These are phyloP conservation scores for Penicillium chermesinum DNA, from an alignment of 495 filamentous ascomycete species.

Conservation along the genomic window DNA sequence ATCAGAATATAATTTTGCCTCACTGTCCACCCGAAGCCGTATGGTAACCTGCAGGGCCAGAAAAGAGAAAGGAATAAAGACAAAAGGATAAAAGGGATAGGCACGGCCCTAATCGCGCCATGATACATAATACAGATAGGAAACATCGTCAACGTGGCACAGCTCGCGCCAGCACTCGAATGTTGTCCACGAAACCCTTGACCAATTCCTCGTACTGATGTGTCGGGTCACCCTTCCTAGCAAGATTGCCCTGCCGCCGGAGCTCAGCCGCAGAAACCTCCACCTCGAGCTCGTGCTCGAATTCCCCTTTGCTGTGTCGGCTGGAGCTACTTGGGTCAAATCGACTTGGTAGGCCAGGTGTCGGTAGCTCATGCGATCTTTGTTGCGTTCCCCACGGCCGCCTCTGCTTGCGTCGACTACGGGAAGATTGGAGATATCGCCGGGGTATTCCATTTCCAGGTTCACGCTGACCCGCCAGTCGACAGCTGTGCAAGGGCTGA, in stretches of 20 bases:
- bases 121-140: slow-evolving; percentile 20
- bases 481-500: slow-evolving; percentile 63
- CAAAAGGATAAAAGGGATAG: slow-evolving; percentile 1
- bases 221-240: slow-evolving; percentile 45
- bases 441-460: slow-evolving; percentile 81
- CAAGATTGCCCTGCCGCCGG: slow-evolving; percentile 62
- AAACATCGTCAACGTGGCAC: slow-evolving; percentile 32
- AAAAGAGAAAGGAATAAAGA: background rate
- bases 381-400: slow-evolving; percentile 58
- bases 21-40: slow-evolving; percentile 15
- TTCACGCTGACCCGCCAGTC: slow-evolving; percentile 89
- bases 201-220: slow-evolving; percentile 71
- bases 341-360: slow-evolving; percentile 84
- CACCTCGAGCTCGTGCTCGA: slow-evolving; percentile 85
- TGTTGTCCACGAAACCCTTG: slow-evolving; percentile 80
- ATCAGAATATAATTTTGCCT: slow-evolving; percentile 1
- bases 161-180: slow-evolving; percentile 59
- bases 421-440: slow-evolving; percentile 52
- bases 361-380: slow-evolving; percentile 84
- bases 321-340: slow-evolving; percentile 74
- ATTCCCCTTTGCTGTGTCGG: slow-evolving; percentile 48
- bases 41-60: slow-evolving; percentile 12
- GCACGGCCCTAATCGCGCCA: slow-evolving; percentile 5
- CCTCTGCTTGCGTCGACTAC: slow-evolving; percentile 29
- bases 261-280: slow-evolving; percentile 67